Conservation (phyloP, 164 flowering plant species). For the Stephania cephalantha region DNA sequence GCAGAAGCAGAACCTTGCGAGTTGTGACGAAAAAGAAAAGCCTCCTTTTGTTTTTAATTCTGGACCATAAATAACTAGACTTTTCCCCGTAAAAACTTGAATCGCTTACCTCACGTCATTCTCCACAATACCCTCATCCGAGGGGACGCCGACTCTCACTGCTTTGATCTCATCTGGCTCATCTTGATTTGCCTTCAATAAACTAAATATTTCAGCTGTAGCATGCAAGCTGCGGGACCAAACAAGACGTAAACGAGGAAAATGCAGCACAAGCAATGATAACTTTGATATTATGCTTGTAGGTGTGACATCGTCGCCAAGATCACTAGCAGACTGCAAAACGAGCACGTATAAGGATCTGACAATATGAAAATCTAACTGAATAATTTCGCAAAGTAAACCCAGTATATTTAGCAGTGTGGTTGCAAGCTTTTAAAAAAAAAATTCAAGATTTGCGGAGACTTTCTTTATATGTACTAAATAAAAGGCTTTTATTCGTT, state of each 20-base stretch:
- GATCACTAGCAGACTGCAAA: conserved; percentile 89
- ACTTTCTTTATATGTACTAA: neutral
- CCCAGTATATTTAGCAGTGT: neutral
- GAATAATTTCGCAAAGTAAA: neutral
- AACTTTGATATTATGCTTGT: conserved; percentile 84
- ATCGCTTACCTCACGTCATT: conserved; percentile 74
- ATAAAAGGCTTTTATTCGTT: no score
- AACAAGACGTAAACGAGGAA: conserved; percentile 86
- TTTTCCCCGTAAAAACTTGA: neutral
- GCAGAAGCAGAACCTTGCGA: neutral
- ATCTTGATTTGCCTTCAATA: conserved; percentile 93
- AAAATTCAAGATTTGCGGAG: neutral
- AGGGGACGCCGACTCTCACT: conserved; percentile 86
- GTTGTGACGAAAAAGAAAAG: no score
- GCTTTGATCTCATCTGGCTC: conserved; percentile 91
- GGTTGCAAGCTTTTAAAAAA: neutral
- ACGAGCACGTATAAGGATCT: neutral
- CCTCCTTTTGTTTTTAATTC: neutral
- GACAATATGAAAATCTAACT: neutral
- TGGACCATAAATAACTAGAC: neutral
- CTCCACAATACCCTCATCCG: conserved; percentile 85
- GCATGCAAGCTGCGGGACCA: conserved; percentile 99
- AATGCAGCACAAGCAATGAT: conserved; percentile 81
- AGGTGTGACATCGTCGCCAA: conserved; percentile 92
- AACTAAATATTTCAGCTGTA: conserved; percentile 89